phyloP scores from a whole-genome alignment of 2,329 filamentous ascomycete species.

The Plectosphaerella plurivora region DNA sequence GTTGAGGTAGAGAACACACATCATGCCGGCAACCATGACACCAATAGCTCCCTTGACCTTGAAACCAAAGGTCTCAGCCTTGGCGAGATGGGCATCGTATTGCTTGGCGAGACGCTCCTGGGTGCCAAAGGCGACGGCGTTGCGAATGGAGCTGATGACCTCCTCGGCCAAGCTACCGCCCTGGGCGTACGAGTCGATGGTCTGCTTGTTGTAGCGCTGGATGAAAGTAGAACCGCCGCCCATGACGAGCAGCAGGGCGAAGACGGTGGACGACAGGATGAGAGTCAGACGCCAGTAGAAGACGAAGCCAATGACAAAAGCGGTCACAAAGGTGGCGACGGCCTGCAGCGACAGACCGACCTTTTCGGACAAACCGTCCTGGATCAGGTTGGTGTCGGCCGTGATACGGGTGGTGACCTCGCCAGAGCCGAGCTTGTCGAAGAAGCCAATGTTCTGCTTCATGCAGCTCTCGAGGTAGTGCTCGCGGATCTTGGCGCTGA shows the following conservation, averaged over 20 bases:
- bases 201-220: conserved; percentile 74
- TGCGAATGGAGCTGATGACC: conserved; percentile 88
- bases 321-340: conserved; percentile 77
- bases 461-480: conserved; percentile 81
- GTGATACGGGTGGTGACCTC: conserved; percentile 95
- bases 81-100: conserved; percentile 71
- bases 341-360: conserved; percentile 73
- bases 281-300: conserved; percentile 91
- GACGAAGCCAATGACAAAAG: conserved; percentile 86
- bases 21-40: conserved; percentile 78
- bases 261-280: conserved; percentile 77
- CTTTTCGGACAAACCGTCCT: conserved; percentile 92
- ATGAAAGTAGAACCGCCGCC: conserved; percentile 69
- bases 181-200: conserved; percentile 73
- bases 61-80: conserved; percentile 72
- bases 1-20: conserved; percentile 79
- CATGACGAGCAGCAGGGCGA: conserved; percentile 76
- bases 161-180: conserved; percentile 91
- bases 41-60: conserved; percentile 70
- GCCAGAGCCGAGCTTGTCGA: conserved; percentile 87
- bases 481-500: conserved; percentile 73
- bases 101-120: conserved; percentile 86
- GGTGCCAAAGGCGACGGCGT: conserved; percentile 87
- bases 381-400: conserved; percentile 86
- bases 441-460: conserved; percentile 86